Conservation (phyloP, 2,329 filamentous ascomycete genomes). For the Phaeomoniella chlamydospora region DNA sequence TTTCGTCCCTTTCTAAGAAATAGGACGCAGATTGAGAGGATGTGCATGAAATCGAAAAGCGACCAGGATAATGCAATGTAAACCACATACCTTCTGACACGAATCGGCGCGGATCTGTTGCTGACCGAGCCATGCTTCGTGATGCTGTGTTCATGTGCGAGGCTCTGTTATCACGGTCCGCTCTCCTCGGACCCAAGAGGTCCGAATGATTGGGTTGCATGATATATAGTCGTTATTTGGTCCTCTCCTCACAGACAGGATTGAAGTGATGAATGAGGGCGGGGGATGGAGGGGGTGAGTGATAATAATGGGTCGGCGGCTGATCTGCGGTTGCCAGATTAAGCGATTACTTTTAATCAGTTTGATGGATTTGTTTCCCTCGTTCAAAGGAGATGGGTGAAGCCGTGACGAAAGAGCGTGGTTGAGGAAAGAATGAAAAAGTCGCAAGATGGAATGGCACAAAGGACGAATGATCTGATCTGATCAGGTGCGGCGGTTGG, state of each 20-base stretch:
- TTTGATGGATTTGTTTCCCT: no score
- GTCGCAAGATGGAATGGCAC: not conserved
- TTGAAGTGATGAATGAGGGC: not conserved
- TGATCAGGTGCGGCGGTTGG: not conserved
- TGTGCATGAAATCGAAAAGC: no score
- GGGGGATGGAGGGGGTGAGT: not conserved
- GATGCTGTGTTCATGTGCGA: slow-evolving; percentile 4
- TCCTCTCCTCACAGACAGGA: no score
- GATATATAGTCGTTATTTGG: no score
- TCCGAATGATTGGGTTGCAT: slow-evolving; percentile 10
- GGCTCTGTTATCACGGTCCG: slow-evolving; percentile 5
- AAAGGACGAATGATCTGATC: not conserved
- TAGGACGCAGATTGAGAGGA: no score
- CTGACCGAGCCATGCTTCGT: slow-evolving; percentile 1
- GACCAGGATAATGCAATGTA: slow-evolving; percentile 5
- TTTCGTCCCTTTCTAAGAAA: no score
- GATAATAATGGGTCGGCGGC: not conserved
- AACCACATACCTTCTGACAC: slow-evolving; percentile 10
- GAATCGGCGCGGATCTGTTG: slow-evolving; percentile 7
- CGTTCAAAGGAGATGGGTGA: no score
- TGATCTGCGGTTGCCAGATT: no score
- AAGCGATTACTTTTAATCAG: no score
- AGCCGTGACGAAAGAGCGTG: no score
- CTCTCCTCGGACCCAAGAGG: slow-evolving; percentile 6
- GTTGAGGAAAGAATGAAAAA: not conserved